Percentiles rank a stretch among this genome's conserved stretches.
phyloP scores from a whole-genome alignment of 2,329 filamentous ascomycete species.

The Penicillium decumbens region DNA sequence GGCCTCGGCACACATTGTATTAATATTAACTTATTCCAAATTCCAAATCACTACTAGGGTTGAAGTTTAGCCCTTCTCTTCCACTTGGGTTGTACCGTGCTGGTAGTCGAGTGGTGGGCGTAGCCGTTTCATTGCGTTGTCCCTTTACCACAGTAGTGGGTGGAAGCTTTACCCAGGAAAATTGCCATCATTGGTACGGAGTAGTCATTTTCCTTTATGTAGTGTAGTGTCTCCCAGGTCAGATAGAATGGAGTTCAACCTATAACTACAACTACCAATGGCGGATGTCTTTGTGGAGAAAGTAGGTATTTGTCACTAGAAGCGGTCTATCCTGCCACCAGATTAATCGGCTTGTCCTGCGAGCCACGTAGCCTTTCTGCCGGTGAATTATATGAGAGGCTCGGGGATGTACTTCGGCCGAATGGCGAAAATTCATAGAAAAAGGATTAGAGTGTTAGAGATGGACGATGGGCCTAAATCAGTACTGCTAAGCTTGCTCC shows the following conservation, averaged over 20 bases:
- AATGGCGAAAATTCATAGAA: not conserved
- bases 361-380: slow-evolving; percentile 4
- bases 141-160: not conserved
- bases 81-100: not conserved
- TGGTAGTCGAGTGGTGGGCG: too few relatives aligned
- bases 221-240: not conserved
- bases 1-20: not conserved
- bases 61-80: not conserved
- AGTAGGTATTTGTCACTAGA: slow-evolving; percentile 4
- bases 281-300: slow-evolving; percentile 4
- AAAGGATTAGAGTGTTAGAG: not conserved
- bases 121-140: not conserved
- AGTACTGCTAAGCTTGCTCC: not conserved
- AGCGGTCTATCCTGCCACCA: slow-evolving; percentile 1
- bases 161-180: not conserved
- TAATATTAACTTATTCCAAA: slow-evolving; percentile 6
- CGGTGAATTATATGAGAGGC: not conserved
- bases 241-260: not conserved
- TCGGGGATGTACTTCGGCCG: not conserved
- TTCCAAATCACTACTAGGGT: not conserved
- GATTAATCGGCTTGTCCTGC: not conserved
- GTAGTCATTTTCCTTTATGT: not conserved
- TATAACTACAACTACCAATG: not conserved
- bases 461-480: not conserved
- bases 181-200: not conserved